Percentiles rank a stretch among this genome's conserved stretches.
Conservation (phyloP, 768 basidiomycete species). For the Tylopilus felleus region DNA sequence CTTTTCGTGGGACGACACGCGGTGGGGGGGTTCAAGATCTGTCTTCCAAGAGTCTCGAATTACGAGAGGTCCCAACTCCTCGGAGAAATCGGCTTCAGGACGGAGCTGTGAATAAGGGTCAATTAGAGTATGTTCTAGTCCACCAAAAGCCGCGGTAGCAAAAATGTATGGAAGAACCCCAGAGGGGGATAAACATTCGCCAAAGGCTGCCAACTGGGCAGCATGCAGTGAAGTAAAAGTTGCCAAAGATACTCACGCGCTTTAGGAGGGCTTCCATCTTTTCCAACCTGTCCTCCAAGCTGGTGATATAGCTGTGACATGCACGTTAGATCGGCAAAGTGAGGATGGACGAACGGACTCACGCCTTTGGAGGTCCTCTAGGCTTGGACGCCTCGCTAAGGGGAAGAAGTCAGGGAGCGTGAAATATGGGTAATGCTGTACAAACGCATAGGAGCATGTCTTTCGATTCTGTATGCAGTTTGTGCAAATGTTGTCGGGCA, state of each 20-base stretch:
- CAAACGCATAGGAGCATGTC: constrained; percentile 59
- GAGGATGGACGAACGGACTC: constrained; percentile 24
- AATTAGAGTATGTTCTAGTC: constrained; percentile 7
- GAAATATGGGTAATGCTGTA: constrained; percentile 6
- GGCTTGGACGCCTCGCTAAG: constrained; percentile 61
- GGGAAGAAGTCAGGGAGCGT: constrained; percentile 1
- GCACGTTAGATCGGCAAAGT: neutral
- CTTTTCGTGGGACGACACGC: constrained; percentile 19
- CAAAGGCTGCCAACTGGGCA: neutral
- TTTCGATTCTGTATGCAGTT: constrained; percentile 53
- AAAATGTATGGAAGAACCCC: neutral
- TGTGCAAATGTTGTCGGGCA: constrained; percentile 49
- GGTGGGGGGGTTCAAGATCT: constrained; percentile 19
- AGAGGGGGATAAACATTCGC: neutral
- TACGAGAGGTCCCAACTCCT: constrained; percentile 60
- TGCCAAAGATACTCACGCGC: constrained; percentile 37
- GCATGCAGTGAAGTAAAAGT: neutral
- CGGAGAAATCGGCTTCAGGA: constrained; percentile 58
- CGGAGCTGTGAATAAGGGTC: constrained; percentile 43
- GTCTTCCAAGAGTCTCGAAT: constrained; percentile 62
- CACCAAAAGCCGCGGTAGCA: neutral
- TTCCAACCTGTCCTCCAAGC: constrained; percentile 57
- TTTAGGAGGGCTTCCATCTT: constrained; percentile 52
- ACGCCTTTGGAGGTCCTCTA: constrained; percentile 68
- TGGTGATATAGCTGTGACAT: constrained; percentile 48